Percentiles rank a stretch among this genome's conserved stretches.
phyloP scores from a whole-genome alignment of 208 protist genomes.

The Phytomonas francai region DNA sequence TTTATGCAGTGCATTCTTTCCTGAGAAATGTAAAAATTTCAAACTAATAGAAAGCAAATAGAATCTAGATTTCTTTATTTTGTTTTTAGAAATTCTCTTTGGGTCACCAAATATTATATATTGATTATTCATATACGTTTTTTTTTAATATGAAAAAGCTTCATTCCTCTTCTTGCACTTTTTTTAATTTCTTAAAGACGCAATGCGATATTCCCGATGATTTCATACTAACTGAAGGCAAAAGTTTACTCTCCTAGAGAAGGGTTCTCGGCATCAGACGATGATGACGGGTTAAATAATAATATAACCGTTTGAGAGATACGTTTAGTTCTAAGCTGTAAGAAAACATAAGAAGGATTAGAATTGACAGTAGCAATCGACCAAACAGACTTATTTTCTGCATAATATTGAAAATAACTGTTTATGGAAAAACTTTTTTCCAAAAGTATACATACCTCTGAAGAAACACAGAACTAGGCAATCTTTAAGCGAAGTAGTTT shows the following conservation, averaged over 20 bases:
- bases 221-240: not conserved
- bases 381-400: not conserved
- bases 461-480: not conserved
- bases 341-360: not conserved
- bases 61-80: not conserved
- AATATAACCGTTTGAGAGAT: not conserved
- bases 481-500: not conserved
- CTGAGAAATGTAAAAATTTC: not conserved
- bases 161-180: not conserved
- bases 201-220: not conserved
- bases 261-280: not conserved
- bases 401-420: not conserved
- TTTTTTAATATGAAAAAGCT: not conserved
- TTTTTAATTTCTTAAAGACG: not conserved
- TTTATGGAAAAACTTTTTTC: not conserved
- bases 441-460: not conserved
- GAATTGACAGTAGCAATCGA: not conserved
- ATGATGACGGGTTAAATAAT: not conserved
- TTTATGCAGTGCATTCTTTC: not conserved
- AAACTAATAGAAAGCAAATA: not conserved
- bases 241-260: not conserved
- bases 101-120: not conserved
- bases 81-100: not conserved
- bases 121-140: not conserved
- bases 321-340: not conserved